These are phyloP conservation scores for Ichthyophthirius multifiliis DNA, from an alignment of 169 alveolate species.

Conservation along the genomic window DNA sequence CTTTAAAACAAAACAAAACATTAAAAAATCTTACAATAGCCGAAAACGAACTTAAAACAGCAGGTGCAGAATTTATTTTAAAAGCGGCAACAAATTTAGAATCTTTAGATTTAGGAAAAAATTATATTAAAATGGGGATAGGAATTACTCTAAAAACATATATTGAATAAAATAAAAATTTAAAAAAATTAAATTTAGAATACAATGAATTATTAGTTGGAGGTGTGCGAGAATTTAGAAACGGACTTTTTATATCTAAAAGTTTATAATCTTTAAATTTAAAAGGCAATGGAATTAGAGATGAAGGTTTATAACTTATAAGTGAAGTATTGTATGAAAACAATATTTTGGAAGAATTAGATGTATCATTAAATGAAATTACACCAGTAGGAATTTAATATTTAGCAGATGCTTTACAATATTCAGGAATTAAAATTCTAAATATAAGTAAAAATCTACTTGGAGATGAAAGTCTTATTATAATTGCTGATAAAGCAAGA, in stretches of 20 bases:
- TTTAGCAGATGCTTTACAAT: slow-evolving; percentile 74
- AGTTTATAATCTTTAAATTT: slow-evolving; percentile 64
- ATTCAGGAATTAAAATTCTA: slow-evolving; percentile 51
- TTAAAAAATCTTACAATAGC: slow-evolving; percentile 72
- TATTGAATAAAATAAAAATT: slow-evolving; percentile 42
- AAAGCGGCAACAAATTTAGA: slow-evolving; percentile 62
- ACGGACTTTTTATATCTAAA: slow-evolving; percentile 52
- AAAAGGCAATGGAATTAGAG: slow-evolving; percentile 80
- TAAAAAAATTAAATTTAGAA: slow-evolving; percentile 72
- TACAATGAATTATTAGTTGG: slow-evolving; percentile 76
- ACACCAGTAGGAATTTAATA: slow-evolving; percentile 74
- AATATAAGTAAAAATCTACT: slow-evolving; percentile 73
- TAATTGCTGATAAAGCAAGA: slow-evolving; percentile 64
- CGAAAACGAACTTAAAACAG: slow-evolving; percentile 83
- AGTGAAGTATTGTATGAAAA: slow-evolving; percentile 60
- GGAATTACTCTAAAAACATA: slow-evolving; percentile 69
- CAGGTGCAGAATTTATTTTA: slow-evolving; percentile 83
- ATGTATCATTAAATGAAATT: slow-evolving; percentile 77
- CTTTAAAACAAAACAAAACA: slow-evolving; percentile 70
- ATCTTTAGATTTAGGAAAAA: slow-evolving; percentile 71
- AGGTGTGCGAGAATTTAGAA: slow-evolving; percentile 75
- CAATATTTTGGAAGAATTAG: slow-evolving; percentile 61
- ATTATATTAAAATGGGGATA: slow-evolving; percentile 72
- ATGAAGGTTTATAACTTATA: slow-evolving; percentile 67
- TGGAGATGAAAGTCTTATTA: slow-evolving; percentile 80